Conservation (phyloP, 2,329 filamentous ascomycete species). For the Basipetospora sp. region DNA sequence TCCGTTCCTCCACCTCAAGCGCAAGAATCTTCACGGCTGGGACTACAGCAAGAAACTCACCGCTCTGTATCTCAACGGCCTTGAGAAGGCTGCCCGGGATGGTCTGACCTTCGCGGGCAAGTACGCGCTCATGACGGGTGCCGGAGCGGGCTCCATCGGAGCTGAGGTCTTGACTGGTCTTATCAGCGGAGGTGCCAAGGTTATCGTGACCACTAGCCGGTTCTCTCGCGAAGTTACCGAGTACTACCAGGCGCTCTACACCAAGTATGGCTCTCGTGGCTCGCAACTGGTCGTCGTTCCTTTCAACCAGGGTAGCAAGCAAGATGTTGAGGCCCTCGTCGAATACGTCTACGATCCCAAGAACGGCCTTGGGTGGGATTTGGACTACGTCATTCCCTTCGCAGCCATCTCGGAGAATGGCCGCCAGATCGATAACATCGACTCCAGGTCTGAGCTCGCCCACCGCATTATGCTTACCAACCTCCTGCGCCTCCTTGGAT, state of each 20-base stretch:
- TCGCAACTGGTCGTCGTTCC: constrained; percentile 96
- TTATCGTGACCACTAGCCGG: constrained; percentile 88
- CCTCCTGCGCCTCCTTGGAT: constrained; percentile 76
- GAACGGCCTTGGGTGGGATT: constrained; percentile 93
- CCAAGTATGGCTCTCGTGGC: constrained; percentile 79
- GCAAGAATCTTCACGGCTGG: constrained; percentile 86
- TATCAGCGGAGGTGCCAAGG: constrained; percentile 91
- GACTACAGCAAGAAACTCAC: constrained; percentile 99
- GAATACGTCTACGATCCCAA: constrained; percentile 95
- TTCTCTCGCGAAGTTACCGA: constrained; percentile 96
- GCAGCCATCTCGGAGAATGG: constrained; percentile 96
- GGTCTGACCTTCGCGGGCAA: constrained; percentile 90
- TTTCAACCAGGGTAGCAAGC: constrained; percentile 97
- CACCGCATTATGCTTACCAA: constrained; percentile 99
- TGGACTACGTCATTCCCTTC: constrained; percentile 91
- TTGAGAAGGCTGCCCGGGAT: constrained; percentile 73
- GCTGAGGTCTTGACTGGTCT: constrained; percentile 91
- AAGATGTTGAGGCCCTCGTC: constrained; percentile 85
- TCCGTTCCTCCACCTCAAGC: constrained; percentile 92
- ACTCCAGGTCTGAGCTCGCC: constrained; percentile 93
- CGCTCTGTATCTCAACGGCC: constrained; percentile 75
- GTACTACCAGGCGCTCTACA: constrained; percentile 98
- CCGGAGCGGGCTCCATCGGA: constrained; percentile 92
- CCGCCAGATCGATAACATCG: constrained; percentile 89
- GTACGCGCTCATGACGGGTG: constrained; percentile 95